Evolutionary conservation across 108 stramenopile genomes (phyloP).

Genomic region (Cyclotella sp.): DNA sequence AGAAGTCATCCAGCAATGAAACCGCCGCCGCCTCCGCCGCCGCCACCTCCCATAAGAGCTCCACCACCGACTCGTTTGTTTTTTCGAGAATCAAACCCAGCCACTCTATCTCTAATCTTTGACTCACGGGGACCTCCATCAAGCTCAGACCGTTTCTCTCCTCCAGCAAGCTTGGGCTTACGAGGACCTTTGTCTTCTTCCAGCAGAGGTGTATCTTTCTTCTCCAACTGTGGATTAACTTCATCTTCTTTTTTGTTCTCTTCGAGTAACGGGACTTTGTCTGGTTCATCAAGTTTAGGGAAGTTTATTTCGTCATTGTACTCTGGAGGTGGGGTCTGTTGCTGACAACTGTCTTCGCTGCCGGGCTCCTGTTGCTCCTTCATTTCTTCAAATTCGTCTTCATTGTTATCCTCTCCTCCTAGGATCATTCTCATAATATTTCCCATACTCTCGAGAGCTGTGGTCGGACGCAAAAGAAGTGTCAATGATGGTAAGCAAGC

Average conservation of each 20-base stretch:
- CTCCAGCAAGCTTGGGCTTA: slow-evolving; percentile 34
- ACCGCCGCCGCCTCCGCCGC: slow-evolving; percentile 31
- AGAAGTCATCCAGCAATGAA: slow-evolving; percentile 28
- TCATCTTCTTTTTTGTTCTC: slow-evolving; percentile 6
- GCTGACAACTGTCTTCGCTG: slow-evolving; percentile 13
- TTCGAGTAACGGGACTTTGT: slow-evolving; percentile 2
- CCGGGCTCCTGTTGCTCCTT: slow-evolving; percentile 30
- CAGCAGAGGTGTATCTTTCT: neutral
- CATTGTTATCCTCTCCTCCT: slow-evolving; percentile 41
- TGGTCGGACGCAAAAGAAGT: too few relatives aligned
- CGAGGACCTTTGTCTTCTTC: neutral
- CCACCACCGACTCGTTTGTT: slow-evolving; percentile 28
- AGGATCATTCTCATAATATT: slow-evolving; percentile 46
- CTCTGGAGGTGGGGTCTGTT: slow-evolving; percentile 22
- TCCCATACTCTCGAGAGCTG: slow-evolving; percentile 50
- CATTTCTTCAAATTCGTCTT: slow-evolving; percentile 45
- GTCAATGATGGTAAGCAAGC: too few relatives aligned
- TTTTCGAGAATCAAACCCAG: slow-evolving; percentile 32
- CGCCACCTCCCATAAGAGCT: slow-evolving; percentile 26
- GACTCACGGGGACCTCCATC: slow-evolving; percentile 12
- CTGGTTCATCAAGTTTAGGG: slow-evolving; percentile 8
- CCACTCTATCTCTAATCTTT: slow-evolving; percentile 28
- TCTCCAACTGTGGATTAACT: neutral
- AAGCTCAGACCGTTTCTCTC: slow-evolving; percentile 3
- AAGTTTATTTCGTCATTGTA: slow-evolving; percentile 5